These are phyloP conservation scores for Acer campestre DNA, from an alignment of 345 rosid genomes.

Conservation along the genomic window DNA sequence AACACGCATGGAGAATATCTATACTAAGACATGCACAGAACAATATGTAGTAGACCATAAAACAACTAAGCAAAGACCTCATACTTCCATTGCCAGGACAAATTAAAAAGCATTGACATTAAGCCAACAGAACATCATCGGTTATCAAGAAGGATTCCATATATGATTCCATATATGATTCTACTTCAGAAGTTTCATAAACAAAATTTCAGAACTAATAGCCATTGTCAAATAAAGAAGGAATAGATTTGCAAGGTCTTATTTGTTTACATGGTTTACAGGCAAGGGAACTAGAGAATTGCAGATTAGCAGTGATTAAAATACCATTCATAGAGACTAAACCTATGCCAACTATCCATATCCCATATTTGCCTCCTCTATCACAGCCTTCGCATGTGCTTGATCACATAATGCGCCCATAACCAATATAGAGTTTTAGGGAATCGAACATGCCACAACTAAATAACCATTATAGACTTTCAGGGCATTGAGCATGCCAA, in stretches of 20 bases:
- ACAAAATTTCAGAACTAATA: background rate
- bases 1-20: background rate
- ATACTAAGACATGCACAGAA: background rate
- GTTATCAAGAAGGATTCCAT: background rate
- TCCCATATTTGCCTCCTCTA: background rate
- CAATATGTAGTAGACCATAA: background rate
- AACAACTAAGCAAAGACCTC: background rate
- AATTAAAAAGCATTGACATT: background rate
- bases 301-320: constrained; percentile 1
- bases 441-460: no score
- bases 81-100: background rate
- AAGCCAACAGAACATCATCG: constrained; percentile 1
- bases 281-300: background rate
- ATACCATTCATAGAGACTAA: background rate
- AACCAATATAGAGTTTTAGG: background rate
- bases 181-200: background rate
- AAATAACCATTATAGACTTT: no score
- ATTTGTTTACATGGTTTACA: background rate
- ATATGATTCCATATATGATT: constrained; percentile 1
- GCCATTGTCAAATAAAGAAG: background rate
- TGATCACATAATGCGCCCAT: background rate
- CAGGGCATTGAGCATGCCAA: no score
- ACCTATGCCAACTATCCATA: background rate
- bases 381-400: background rate
- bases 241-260: background rate